phyloP scores from a whole-genome alignment of 768 basidiomycete species.

The Austroboletus eburneus region DNA sequence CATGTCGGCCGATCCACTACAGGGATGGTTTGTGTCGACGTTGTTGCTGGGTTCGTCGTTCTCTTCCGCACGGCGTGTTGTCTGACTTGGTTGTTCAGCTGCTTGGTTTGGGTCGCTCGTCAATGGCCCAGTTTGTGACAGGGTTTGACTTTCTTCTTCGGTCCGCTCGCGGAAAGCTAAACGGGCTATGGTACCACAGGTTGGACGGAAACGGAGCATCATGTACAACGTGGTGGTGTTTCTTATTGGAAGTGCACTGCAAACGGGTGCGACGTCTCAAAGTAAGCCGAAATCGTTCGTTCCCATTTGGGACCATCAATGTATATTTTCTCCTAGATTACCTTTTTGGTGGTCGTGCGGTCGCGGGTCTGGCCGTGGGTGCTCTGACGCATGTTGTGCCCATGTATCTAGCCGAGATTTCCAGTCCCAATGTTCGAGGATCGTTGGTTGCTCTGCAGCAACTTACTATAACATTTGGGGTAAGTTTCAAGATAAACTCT shows the following conservation, averaged over 20 bases:
- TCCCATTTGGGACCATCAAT: too few relatives aligned
- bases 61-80: background rate
- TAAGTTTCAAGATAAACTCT: constrained; percentile 15
- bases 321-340: constrained; percentile 13
- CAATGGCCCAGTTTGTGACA: constrained; percentile 32
- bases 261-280: constrained; percentile 27
- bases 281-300: too few relatives aligned
- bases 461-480: constrained; percentile 34
- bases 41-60: constrained; percentile 23
- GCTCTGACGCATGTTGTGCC: constrained; percentile 23
- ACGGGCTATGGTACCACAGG: too few relatives aligned
- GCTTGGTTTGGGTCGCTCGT: constrained; percentile 29
- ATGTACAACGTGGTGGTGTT: constrained; percentile 28
- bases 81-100: constrained; percentile 19
- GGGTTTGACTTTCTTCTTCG: constrained; percentile 7
- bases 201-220: constrained; percentile 26
- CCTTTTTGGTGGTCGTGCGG: constrained; percentile 29
- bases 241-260: constrained; percentile 28
- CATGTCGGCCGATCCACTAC: background rate
- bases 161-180: too few relatives aligned
- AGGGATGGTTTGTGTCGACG: constrained; percentile 33
- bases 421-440: constrained; percentile 36
- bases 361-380: constrained; percentile 16
- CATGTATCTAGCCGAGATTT: constrained; percentile 38
- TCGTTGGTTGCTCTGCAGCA: constrained; percentile 36